These are phyloP conservation scores for Picochlorum sp. DNA, from an alignment of 139 green algal species.

Conservation along the genomic window DNA sequence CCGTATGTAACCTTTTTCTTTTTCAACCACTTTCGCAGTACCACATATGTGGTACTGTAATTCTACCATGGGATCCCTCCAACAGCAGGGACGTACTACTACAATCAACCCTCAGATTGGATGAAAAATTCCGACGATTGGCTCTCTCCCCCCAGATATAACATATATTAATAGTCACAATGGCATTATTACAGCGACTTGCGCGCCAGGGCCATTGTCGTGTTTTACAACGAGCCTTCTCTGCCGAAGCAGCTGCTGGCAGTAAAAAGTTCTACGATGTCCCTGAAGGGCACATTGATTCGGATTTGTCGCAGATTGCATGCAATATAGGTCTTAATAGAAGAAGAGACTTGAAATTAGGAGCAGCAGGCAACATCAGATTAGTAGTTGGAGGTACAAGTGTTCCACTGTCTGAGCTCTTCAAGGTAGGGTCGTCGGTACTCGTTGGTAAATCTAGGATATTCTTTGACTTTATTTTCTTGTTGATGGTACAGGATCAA, in stretches of 20 bases:
- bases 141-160: too few relatives aligned
- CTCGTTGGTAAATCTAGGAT: background rate
- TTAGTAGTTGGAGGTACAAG: slow-evolving; percentile 16
- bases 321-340: slow-evolving; percentile 43
- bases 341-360: slow-evolving; percentile 38
- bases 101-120: too few relatives aligned
- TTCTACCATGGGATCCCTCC: too few relatives aligned
- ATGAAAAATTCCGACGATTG: too few relatives aligned
- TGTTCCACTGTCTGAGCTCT: slow-evolving; percentile 21
- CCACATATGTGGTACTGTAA: too few relatives aligned
- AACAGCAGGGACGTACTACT: too few relatives aligned
- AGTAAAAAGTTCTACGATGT: slow-evolving; percentile 22
- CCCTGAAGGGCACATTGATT: slow-evolving; percentile 36
- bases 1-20: background rate
- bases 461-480: background rate
- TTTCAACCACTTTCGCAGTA: too few relatives aligned
- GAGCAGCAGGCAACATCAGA: slow-evolving; percentile 24
- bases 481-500: slow-evolving; percentile 23
- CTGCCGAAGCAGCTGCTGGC: background rate
- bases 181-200: slow-evolving; percentile 4
- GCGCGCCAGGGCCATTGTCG: background rate
- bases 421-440: slow-evolving; percentile 23
- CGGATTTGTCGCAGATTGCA: slow-evolving; percentile 25
- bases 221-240: background rate
- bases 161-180: background rate